These are phyloP conservation scores for Knoxia roxburghii DNA, from an alignment of 257 asterid species.

Conservation along the genomic window DNA sequence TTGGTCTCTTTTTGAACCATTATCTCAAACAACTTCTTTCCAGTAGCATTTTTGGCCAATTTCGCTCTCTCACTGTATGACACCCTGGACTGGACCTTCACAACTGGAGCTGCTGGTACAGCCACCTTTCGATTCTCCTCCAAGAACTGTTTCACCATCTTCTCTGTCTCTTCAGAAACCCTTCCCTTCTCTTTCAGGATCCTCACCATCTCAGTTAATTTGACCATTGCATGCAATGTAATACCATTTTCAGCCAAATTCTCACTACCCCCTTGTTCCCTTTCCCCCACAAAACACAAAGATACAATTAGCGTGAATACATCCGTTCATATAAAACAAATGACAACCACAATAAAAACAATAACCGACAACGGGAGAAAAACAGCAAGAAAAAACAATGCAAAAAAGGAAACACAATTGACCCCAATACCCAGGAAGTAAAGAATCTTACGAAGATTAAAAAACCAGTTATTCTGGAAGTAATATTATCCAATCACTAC, in stretches of 20 bases:
- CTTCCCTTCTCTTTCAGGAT: slow-evolving; percentile 85
- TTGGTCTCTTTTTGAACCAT: slow-evolving; percentile 81
- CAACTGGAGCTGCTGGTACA: slow-evolving; percentile 36
- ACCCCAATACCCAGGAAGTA: background rate
- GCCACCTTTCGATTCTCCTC: slow-evolving; percentile 73
- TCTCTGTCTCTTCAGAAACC: slow-evolving; percentile 83
- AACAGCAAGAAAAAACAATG: too few relatives aligned
- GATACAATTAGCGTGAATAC: background rate
- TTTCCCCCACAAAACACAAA: slow-evolving; percentile 9
- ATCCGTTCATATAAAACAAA: too few relatives aligned
- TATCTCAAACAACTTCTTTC: slow-evolving; percentile 83
- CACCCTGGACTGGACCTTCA: slow-evolving; percentile 41
- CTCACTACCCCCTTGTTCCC: slow-evolving; percentile 99
- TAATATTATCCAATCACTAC: background rate
- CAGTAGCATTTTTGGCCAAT: slow-evolving; percentile 75
- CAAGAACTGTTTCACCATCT: slow-evolving; percentile 70
- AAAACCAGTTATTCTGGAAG: background rate
- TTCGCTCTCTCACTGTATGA: slow-evolving; percentile 79
- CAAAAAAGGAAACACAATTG: background rate
- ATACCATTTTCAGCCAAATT: slow-evolving; percentile 87
- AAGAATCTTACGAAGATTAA: background rate
- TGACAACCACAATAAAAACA: too few relatives aligned
- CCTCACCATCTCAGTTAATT: slow-evolving; percentile 80
- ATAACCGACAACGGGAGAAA: too few relatives aligned
- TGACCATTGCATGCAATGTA: slow-evolving; percentile 82